A percentile compares a stretch with the other conserved stretches of the same genome.
These are phyloP conservation scores for Tetrapisispora iriomotensis DNA, from an alignment of 805 yeast genomes.

Conservation along the genomic window DNA sequence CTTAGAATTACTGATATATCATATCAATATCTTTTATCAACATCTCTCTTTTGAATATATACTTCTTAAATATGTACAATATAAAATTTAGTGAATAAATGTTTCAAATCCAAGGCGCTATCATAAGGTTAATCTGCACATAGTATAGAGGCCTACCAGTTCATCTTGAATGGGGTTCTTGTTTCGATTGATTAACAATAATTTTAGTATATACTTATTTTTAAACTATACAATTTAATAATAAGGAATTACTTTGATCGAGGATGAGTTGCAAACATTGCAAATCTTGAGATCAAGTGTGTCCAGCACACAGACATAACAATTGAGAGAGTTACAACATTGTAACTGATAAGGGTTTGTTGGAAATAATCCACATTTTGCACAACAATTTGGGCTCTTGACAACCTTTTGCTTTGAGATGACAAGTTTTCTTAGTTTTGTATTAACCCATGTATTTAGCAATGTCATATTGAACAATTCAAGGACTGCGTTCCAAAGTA, in stretches of 20 bases:
- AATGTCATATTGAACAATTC: constrained; percentile 19
- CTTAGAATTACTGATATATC: too few species aligned
- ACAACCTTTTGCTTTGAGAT: neutral
- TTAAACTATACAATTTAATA: neutral
- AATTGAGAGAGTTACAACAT: constrained; percentile 14
- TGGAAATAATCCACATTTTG: constrained; percentile 14
- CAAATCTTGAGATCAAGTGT: neutral
- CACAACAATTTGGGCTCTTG: constrained; percentile 4
- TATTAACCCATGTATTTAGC: constrained; percentile 7
- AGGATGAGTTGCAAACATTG: neutral
- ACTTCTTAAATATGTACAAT: too few species aligned
- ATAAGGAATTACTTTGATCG: constrained; percentile 3
- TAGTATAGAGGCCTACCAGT: too few species aligned
- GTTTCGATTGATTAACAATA: too few species aligned
- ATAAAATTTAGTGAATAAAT: too few species aligned
- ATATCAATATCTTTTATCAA: too few species aligned
- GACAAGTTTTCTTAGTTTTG: neutral
- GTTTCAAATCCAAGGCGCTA: too few species aligned
- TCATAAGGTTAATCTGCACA: too few species aligned
- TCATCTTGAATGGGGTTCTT: too few species aligned
- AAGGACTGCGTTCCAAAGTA: constrained; percentile 24
- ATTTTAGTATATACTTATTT: too few species aligned
- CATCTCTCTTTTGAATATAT: too few species aligned
- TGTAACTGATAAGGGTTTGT: constrained; percentile 13
- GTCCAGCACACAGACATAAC: constrained; percentile 16